These are phyloP conservation scores for Aspergillus jensenii DNA, from an alignment of 2,329 filamentous ascomycete genomes.

Conservation along the genomic window DNA sequence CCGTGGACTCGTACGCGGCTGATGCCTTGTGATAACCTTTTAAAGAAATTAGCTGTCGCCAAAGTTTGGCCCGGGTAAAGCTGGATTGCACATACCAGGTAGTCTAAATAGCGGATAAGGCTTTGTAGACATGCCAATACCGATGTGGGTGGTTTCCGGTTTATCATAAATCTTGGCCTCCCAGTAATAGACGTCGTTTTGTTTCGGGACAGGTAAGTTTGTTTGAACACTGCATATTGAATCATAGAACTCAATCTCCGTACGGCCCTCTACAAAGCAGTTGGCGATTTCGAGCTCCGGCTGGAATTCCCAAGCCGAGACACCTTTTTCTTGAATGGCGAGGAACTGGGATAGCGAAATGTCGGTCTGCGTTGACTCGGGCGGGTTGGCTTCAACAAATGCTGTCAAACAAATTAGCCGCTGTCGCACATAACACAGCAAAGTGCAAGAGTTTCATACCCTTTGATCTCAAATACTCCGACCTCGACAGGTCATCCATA, in stretches of 20 bases:
- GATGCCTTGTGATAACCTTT: slow-evolving; percentile 89
- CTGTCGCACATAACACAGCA: not conserved
- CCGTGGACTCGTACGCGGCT: slow-evolving; percentile 85
- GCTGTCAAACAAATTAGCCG: slow-evolving; percentile 53
- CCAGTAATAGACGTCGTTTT: slow-evolving; percentile 99
- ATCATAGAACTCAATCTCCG: slow-evolving; percentile 98
- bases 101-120: slow-evolving; percentile 93
- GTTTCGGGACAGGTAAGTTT: slow-evolving; percentile 94
- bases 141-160: slow-evolving; percentile 80
- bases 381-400: slow-evolving; percentile 89
- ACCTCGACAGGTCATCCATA: slow-evolving; percentile 90
- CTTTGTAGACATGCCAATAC: slow-evolving; percentile 93
- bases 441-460: slow-evolving; percentile 55
- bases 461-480: slow-evolving; percentile 92
- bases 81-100: slow-evolving; percentile 65
- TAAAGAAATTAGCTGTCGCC: slow-evolving; percentile 11
- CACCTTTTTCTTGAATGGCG: slow-evolving; percentile 97
- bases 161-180: slow-evolving; percentile 99
- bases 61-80: not conserved
- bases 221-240: slow-evolving; percentile 96
- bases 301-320: slow-evolving; percentile 99
- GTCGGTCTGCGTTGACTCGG: slow-evolving; percentile 92
- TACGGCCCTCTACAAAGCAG: slow-evolving; percentile 94
- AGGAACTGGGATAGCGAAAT: slow-evolving; percentile 97
- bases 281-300: slow-evolving; percentile 98